phyloP scores from a whole-genome alignment of 164 flowering plant genomes.

The Kalanchoe fedtschenkoi region DNA sequence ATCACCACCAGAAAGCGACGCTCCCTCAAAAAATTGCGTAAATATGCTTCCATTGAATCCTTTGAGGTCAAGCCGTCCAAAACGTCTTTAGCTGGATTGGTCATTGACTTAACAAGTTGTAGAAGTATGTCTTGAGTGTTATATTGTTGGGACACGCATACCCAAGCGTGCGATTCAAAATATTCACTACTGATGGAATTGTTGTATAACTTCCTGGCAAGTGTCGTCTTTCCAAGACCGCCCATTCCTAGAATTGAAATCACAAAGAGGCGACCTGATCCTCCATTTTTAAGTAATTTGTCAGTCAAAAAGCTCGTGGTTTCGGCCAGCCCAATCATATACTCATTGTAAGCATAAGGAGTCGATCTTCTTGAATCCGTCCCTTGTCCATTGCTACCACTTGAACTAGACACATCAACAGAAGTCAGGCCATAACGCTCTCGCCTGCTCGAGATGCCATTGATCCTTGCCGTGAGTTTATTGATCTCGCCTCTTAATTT shows the following conservation, averaged over 20 bases:
- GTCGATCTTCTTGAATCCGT: too few species aligned
- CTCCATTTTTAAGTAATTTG: too few species aligned
- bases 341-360: too few species aligned
- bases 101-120: not conserved
- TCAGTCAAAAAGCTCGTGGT: too few species aligned
- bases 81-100: not conserved
- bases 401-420: too few species aligned
- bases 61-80: not conserved
- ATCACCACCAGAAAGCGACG: constrained; percentile 15
- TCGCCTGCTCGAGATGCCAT: too few species aligned
- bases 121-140: constrained; percentile 3
- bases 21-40: constrained; percentile 1
- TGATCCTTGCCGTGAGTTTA: too few species aligned
- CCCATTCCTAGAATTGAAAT: constrained; percentile 15
- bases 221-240: constrained; percentile 21
- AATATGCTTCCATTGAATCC: not conserved
- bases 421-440: too few species aligned
- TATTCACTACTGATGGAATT: not conserved
- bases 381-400: too few species aligned
- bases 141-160: constrained; percentile 10
- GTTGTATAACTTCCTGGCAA: constrained; percentile 8
- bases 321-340: too few species aligned
- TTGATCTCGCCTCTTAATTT: too few species aligned
- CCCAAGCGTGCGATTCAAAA: constrained; percentile 13
- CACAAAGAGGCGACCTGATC: not conserved